Conservation (phyloP, 2,329 filamentous ascomycete species). For the Trichoderma sp. region DNA sequence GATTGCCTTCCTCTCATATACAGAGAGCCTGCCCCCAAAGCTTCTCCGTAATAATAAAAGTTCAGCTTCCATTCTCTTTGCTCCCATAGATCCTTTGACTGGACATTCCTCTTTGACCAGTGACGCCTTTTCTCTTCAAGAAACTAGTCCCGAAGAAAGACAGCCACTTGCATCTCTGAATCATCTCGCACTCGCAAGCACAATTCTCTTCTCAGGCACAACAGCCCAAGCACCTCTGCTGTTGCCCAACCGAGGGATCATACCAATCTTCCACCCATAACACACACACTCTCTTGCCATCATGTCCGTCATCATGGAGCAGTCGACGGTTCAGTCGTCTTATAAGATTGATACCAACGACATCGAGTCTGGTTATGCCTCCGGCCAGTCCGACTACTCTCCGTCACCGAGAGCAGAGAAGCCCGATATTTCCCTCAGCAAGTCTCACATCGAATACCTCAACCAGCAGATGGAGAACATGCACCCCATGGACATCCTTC, state of each 20-base stretch:
- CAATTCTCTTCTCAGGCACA: neutral
- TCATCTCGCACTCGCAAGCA: neutral
- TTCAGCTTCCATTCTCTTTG: constrained; percentile 2
- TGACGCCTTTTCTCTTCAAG: neutral
- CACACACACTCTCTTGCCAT: neutral
- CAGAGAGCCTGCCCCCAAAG: neutral
- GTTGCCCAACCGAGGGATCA: neutral
- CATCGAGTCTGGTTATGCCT: constrained; percentile 83
- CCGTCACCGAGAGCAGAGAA: constrained; percentile 36
- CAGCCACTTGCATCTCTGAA: neutral
- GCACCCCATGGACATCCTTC: constrained; percentile 85
- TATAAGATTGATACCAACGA: constrained; percentile 48
- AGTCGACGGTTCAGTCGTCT: constrained; percentile 43
- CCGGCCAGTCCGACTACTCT: constrained; percentile 45
- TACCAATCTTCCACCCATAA: neutral
- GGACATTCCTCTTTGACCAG: neutral
- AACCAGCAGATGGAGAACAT: constrained; percentile 88
- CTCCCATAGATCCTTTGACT: neutral
- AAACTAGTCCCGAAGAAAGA: neutral
- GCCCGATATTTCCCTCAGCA: constrained; percentile 81
- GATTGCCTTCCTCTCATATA: constrained; percentile 15
- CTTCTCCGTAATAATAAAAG: neutral
- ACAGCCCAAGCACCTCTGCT: neutral
- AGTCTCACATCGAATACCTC: constrained; percentile 83
- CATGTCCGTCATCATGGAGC: constrained; percentile 40